Evolutionary conservation across 768 basidiomycete species (phyloP).

Genomic region (Lyophyllum decastes): DNA sequence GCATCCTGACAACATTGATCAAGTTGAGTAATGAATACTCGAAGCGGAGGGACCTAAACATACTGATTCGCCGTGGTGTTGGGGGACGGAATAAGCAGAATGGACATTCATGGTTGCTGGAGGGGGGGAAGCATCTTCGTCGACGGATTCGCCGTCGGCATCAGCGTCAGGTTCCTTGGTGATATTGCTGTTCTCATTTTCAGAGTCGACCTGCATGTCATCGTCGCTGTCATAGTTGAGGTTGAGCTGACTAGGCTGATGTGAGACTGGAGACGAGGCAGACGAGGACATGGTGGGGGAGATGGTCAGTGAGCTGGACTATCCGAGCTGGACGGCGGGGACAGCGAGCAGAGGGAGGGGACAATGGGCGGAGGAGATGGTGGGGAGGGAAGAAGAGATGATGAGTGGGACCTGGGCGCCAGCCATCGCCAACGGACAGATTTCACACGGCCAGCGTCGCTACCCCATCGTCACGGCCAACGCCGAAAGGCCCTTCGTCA

Average conservation of each 20-base stretch:
- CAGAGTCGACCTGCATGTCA: constrained; percentile 76
- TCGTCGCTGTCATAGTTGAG: constrained; percentile 62
- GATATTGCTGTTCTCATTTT: constrained; percentile 44
- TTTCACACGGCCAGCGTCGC: constrained; percentile 58
- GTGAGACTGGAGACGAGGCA: constrained; percentile 32
- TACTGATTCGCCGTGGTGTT: constrained; percentile 39
- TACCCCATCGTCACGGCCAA: constrained; percentile 61
- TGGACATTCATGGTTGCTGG: constrained; percentile 35
- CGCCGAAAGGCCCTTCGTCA: constrained; percentile 59
- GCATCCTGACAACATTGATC: constrained; percentile 36
- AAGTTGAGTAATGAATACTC: constrained; percentile 15
- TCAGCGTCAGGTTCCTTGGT: constrained; percentile 57
- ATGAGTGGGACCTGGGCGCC: constrained; percentile 47
- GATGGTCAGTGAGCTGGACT: background rate
- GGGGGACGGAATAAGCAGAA: constrained; percentile 36
- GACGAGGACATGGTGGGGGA: constrained; percentile 23
- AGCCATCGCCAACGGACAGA: constrained; percentile 57
- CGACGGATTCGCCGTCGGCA: constrained; percentile 63
- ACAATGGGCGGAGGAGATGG: constrained; percentile 32
- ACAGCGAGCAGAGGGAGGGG: constrained; percentile 23
- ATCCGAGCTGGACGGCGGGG: constrained; percentile 17
- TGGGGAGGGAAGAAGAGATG: constrained; percentile 38
- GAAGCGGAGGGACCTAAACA: constrained; percentile 21
- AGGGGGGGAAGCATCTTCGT: constrained; percentile 46
- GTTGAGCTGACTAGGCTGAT: constrained; percentile 44